These are phyloP conservation scores for Colletotrichum caudatum DNA, from an alignment of 2,329 filamentous ascomycete species.

Conservation along the genomic window DNA sequence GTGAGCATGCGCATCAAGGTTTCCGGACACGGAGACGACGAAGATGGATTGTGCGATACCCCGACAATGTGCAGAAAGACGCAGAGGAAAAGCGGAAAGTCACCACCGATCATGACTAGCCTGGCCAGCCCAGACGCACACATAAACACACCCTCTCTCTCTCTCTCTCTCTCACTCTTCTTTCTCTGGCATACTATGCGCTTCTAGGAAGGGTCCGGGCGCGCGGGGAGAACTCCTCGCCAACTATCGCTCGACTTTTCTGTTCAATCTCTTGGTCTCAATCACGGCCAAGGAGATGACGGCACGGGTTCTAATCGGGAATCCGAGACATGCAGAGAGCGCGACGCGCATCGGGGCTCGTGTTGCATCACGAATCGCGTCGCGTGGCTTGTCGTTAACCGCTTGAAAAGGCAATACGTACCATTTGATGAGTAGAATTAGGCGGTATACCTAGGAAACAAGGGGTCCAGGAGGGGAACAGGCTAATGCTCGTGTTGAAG, in stretches of 20 bases:
- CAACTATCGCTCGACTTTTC: background rate
- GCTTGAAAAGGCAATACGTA: background rate
- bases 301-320: background rate
- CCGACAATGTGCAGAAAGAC: slow-evolving; percentile 14
- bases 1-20: background rate
- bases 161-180: background rate
- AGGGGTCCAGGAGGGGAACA: background rate
- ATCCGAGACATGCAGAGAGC: slow-evolving; percentile 6
- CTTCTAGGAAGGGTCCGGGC: background rate
- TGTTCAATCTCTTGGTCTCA: background rate
- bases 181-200: background rate
- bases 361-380: background rate
- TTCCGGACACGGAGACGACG: background rate
- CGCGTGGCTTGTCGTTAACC: slow-evolving; percentile 2
- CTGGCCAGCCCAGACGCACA: background rate
- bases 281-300: background rate
- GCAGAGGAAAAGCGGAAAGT: background rate
- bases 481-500: background rate
- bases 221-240: background rate
- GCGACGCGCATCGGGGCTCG: background rate
- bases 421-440: background rate
- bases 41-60: slow-evolving; percentile 7
- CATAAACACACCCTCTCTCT: background rate
- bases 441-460: background rate
- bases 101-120: background rate